Conservation (phyloP, 2,329 filamentous ascomycete genomes). For the Phaeosphaeriaceae sp. region DNA sequence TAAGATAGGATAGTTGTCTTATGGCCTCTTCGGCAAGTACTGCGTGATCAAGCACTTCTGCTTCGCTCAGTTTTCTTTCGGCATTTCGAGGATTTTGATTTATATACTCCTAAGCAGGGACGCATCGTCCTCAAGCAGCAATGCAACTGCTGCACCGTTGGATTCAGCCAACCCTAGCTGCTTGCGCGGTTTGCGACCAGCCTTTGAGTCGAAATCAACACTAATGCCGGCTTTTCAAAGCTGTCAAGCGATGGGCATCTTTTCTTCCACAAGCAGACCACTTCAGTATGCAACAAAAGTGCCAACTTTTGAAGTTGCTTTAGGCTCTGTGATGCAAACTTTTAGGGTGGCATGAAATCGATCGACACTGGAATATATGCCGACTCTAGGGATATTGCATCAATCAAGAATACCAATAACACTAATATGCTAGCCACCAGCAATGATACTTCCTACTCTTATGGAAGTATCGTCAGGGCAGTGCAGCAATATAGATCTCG, state of each 20-base stretch:
- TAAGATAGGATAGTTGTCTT: constrained; percentile 16
- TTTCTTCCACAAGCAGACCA: constrained; percentile 77
- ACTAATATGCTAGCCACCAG: constrained; percentile 72
- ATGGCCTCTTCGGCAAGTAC: constrained; percentile 68
- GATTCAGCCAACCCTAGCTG: constrained; percentile 87
- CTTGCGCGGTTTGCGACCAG: constrained; percentile 79
- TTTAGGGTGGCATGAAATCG: constrained; percentile 88
- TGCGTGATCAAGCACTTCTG: constrained; percentile 69
- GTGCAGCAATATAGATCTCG: constrained; percentile 88
- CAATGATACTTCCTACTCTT: constrained; percentile 61
- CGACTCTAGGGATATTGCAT: constrained; percentile 84
- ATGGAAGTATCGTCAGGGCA: constrained; percentile 72
- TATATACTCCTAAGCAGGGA: constrained; percentile 77
- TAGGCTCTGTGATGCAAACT: constrained; percentile 68
- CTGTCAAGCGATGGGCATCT: constrained; percentile 74
- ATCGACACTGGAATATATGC: constrained; percentile 88
- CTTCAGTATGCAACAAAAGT: constrained; percentile 90
- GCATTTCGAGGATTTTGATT: constrained; percentile 79
- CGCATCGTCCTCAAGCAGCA: constrained; percentile 89
- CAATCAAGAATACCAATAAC: constrained; percentile 87
- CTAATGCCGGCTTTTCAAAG: constrained; percentile 86
- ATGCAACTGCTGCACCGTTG: constrained; percentile 67
- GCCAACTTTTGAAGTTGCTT: constrained; percentile 74
- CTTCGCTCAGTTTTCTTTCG: constrained; percentile 74
- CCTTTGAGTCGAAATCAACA: constrained; percentile 84